Conservation (phyloP, 2,329 filamentous ascomycete species). For the Rhexocercosporidium sp. region DNA sequence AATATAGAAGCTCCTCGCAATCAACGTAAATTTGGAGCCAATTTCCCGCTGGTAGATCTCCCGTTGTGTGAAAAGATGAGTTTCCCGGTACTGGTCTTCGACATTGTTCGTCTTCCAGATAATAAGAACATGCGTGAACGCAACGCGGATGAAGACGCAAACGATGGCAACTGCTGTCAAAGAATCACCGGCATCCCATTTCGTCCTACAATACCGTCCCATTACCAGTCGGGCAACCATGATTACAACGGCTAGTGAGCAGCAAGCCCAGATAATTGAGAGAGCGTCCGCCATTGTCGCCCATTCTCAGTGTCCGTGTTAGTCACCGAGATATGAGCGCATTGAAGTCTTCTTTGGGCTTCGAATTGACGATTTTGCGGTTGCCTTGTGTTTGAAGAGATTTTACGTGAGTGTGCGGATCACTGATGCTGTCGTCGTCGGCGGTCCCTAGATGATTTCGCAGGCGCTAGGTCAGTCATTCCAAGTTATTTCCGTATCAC, state of each 20-base stretch:
- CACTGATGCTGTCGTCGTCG: neutral
- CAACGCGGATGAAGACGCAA: constrained; percentile 8
- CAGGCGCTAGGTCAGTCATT: neutral
- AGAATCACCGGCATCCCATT: constrained; percentile 14
- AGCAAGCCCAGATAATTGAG: neutral
- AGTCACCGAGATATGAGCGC: neutral
- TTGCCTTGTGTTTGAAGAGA: neutral
- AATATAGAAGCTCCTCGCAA: constrained; percentile 7
- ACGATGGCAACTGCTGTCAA: constrained; percentile 12
- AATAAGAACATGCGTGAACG: constrained; percentile 43
- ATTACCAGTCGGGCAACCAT: constrained; percentile 14
- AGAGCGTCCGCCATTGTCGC: constrained; percentile 8
- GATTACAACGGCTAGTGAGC: constrained; percentile 12
- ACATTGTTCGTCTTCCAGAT: constrained; percentile 46
- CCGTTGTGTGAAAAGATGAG: neutral
- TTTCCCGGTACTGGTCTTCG: neutral
- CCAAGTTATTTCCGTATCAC: neutral
- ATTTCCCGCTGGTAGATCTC: constrained; percentile 6
- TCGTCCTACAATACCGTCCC: constrained; percentile 10
- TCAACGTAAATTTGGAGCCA: constrained; percentile 1
- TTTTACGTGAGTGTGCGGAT: neutral
- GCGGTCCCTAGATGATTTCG: neutral
- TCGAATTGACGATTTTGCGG: neutral
- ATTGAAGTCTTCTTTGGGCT: neutral
- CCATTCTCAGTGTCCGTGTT: neutral